Evolutionary conservation across 75 land plant species (phyloP).

Genomic region (Larix kaempferi): DNA sequence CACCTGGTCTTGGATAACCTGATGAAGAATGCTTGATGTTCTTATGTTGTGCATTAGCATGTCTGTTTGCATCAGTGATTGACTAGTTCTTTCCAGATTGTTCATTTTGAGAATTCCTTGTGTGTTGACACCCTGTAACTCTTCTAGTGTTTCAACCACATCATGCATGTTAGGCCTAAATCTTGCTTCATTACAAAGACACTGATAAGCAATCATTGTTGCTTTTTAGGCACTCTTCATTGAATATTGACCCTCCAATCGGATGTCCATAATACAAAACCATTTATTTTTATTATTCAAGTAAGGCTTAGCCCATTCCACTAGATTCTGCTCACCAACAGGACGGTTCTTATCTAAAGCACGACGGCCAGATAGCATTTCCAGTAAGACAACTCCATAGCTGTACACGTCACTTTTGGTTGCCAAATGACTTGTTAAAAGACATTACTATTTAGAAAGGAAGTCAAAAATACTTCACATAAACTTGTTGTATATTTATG

Average conservation of each 20-base stretch:
- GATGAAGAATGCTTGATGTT: conserved; percentile 6
- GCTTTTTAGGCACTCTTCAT: conserved; percentile 39
- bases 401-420: conserved; percentile 71
- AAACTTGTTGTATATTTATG: background rate
- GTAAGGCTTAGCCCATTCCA: conserved; percentile 71
- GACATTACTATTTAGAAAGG: background rate
- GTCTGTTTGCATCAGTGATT: background rate
- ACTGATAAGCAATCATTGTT: conserved; percentile 43
- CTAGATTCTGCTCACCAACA: conserved; percentile 52
- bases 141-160: conserved; percentile 47
- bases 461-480: background rate
- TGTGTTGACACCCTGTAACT: conserved; percentile 34
- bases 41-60: conserved; percentile 3
- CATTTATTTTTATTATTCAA: conserved; percentile 55
- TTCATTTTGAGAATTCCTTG: conserved; percentile 11
- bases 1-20: conserved; percentile 4
- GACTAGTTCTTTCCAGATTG: conserved; percentile 8
- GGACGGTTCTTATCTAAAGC: conserved; percentile 55
- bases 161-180: conserved; percentile 55
- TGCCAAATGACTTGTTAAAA: conserved; percentile 39
- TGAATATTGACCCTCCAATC: conserved; percentile 65
- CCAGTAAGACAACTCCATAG: conserved; percentile 73
- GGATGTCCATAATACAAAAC: conserved; percentile 63
- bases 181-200: conserved; percentile 43
- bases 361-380: conserved; percentile 58